A percentile compares a stretch with the other conserved stretches of the same genome.
phyloP scores from a whole-genome alignment of 306 rosid species.

The Astragalus glycyphyllos region DNA sequence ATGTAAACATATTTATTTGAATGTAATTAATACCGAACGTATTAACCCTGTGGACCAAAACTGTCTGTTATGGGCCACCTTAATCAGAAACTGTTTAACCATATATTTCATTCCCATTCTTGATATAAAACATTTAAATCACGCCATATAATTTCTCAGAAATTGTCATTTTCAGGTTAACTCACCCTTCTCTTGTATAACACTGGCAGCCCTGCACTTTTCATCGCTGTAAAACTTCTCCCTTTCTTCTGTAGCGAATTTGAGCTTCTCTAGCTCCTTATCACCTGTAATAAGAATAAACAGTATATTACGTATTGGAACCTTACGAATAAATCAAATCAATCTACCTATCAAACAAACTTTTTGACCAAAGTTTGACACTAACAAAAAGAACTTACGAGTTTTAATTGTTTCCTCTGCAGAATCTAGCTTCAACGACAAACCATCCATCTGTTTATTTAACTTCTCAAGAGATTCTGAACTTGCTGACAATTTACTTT shows the following conservation, averaged over 20 bases:
- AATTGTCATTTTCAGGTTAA: constrained; percentile 20
- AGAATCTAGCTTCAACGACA: constrained; percentile 68
- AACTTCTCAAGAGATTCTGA: constrained; percentile 68
- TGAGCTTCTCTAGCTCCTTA: constrained; percentile 66
- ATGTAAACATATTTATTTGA: too few relatives aligned
- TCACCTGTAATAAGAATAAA: constrained; percentile 61
- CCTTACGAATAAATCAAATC: constrained; percentile 31
- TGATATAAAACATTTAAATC: constrained; percentile 35
- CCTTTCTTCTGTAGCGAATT: constrained; percentile 58
- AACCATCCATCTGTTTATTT: constrained; percentile 71
- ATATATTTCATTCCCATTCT: constrained; percentile 32
- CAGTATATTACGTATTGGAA: constrained; percentile 37
- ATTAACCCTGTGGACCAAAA: constrained; percentile 5
- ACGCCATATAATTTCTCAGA: constrained; percentile 28
- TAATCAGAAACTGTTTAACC: constrained; percentile 14
- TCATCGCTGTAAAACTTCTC: constrained; percentile 64
- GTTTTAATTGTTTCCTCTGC: constrained; percentile 66
- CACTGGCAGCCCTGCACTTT: constrained; percentile 55
- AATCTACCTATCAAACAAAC: constrained; percentile 12
- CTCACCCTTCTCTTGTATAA: constrained; percentile 74
- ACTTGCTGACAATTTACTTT: constrained; percentile 69
- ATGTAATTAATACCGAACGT: not conserved
- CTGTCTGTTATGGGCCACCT: not conserved
- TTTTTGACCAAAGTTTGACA: constrained; percentile 10
- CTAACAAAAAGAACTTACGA: constrained; percentile 54